phyloP scores from a whole-genome alignment of 1,284 basidiomycete species.

The Laetiporus sulphureus region DNA sequence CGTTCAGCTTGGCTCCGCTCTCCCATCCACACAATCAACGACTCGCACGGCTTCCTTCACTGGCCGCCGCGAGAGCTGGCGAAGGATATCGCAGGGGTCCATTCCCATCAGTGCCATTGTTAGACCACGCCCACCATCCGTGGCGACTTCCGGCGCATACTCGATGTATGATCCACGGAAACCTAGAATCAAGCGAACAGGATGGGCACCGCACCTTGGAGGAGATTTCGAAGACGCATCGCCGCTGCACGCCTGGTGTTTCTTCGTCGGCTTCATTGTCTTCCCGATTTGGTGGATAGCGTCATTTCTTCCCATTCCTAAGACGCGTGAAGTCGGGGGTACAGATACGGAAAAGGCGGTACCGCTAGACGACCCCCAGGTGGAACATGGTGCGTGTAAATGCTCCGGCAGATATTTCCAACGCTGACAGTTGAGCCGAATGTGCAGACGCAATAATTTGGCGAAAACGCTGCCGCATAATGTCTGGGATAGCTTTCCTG shows the following conservation, averaged over 20 bases:
- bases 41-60: slow-evolving; percentile 28
- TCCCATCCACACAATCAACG: slow-evolving; percentile 31
- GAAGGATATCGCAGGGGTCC: slow-evolving; percentile 35
- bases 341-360: slow-evolving; percentile 63
- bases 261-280: slow-evolving; percentile 66
- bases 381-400: slow-evolving; percentile 56
- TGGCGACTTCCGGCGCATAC: slow-evolving; percentile 48
- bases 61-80: slow-evolving; percentile 10
- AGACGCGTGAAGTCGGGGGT: slow-evolving; percentile 53
- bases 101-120: slow-evolving; percentile 72
- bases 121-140: slow-evolving; percentile 67
- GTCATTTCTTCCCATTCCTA: slow-evolving; percentile 50
- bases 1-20: slow-evolving; percentile 12
- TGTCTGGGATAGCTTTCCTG: slow-evolving; percentile 56
- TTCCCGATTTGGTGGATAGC: slow-evolving; percentile 78
- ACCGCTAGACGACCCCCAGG: slow-evolving; percentile 68
- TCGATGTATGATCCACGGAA: slow-evolving; percentile 75
- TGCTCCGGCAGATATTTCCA: slow-evolving; percentile 4
- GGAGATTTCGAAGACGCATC: slow-evolving; percentile 51
- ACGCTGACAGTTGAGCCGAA: slow-evolving; percentile 5
- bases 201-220: slow-evolving; percentile 51
- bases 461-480: slow-evolving; percentile 66
- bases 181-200: slow-evolving; percentile 50
- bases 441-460: slow-evolving; percentile 58
- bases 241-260: slow-evolving; percentile 66